These are phyloP conservation scores for Corylus avellana DNA, from an alignment of 306 rosid species.

Conservation along the genomic window DNA sequence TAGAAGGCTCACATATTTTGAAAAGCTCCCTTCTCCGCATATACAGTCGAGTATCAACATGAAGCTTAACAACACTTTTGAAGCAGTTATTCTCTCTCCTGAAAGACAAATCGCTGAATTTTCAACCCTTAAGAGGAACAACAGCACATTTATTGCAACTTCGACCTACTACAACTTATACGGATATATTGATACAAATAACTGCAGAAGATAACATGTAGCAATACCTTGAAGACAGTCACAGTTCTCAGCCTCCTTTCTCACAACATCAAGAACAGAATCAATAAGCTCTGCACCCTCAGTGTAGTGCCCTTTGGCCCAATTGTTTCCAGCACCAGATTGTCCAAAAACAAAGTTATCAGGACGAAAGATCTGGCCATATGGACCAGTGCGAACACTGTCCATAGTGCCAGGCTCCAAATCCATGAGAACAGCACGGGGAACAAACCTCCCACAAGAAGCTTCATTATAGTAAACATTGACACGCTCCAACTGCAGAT, in stretches of 20 bases:
- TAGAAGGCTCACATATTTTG: neutral
- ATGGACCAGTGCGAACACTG: slow-evolving; percentile 59
- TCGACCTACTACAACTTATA: neutral
- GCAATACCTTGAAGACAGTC: slow-evolving; percentile 56
- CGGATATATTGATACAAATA: neutral
- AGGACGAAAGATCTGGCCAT: slow-evolving; percentile 61
- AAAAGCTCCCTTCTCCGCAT: no score
- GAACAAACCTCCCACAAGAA: slow-evolving; percentile 62
- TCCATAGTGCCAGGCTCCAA: slow-evolving; percentile 64
- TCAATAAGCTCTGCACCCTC: slow-evolving; percentile 66
- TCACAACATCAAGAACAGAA: slow-evolving; percentile 55
- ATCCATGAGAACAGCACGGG: slow-evolving; percentile 64
- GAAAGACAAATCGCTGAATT: neutral
- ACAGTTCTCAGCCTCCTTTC: slow-evolving; percentile 63
- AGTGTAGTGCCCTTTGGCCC: slow-evolving; percentile 64
- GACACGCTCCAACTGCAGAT: slow-evolving; percentile 59
- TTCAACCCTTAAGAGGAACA: neutral
- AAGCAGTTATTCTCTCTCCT: neutral
- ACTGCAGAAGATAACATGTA: neutral
- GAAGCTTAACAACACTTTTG: neutral
- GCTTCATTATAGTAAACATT: slow-evolving; percentile 61
- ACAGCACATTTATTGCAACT: neutral
- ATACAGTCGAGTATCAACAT: neutral
- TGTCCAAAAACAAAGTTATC: slow-evolving; percentile 64
- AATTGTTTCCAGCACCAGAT: slow-evolving; percentile 65